These are phyloP conservation scores for Spergularia bocconei DNA, from an alignment of 148 eudicot species.

Conservation along the genomic window DNA sequence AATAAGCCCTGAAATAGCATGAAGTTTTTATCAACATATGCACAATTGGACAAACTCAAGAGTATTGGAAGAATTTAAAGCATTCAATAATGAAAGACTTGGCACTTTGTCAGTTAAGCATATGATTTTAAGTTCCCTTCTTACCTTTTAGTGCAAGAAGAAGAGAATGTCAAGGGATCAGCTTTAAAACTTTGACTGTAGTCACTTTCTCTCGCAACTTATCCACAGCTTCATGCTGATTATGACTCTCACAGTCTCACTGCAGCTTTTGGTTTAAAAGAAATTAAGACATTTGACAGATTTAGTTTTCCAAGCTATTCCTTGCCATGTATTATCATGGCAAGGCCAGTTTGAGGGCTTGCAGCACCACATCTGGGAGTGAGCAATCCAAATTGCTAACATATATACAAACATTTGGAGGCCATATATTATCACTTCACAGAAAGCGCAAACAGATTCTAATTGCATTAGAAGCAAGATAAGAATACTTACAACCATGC, in stretches of 20 bases:
- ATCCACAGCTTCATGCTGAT: no score
- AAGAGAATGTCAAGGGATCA: no score
- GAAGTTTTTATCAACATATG: constrained; percentile 45
- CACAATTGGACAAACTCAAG: constrained; percentile 57
- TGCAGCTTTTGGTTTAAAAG: no score
- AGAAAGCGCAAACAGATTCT: background rate
- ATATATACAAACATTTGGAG: background rate
- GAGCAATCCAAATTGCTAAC: background rate
- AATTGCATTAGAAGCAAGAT: background rate
- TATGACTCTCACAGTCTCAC: no score
- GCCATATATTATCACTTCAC: background rate
- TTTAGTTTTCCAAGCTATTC: no score
- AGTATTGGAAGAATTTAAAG: constrained; percentile 49
- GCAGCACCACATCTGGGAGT: background rate
- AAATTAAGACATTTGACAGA: no score
- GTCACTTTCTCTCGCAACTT: no score
- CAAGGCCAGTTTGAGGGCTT: background rate
- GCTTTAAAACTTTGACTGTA: no score
- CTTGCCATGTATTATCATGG: constrained; percentile 1
- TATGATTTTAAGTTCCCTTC: no score
- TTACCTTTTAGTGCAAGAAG: no score
- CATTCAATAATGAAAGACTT: constrained; percentile 51
- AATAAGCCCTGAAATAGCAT: constrained; percentile 21
- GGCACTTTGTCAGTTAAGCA: no score
- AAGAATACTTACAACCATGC: background rate